These are phyloP conservation scores for Apiotrichum akiyoshidainum DNA, from an alignment of 1,284 basidiomycete species.

Conservation along the genomic window DNA sequence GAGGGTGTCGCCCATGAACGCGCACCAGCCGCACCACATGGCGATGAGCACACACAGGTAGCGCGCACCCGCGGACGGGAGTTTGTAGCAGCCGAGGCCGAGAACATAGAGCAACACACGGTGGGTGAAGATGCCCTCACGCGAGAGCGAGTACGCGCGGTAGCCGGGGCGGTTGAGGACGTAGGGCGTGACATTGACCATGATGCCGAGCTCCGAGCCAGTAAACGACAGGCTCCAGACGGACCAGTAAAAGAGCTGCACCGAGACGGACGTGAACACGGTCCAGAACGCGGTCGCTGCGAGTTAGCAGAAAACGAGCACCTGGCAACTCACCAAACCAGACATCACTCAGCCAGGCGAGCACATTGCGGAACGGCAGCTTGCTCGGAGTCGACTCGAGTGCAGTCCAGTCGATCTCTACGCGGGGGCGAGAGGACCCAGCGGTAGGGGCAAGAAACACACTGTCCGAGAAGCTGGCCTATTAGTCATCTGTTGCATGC, in stretches of 20 bases:
- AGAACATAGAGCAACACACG: slow-evolving; percentile 56
- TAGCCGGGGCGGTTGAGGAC: slow-evolving; percentile 57
- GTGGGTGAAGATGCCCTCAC: slow-evolving; percentile 55
- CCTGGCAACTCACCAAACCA: slow-evolving; percentile 37
- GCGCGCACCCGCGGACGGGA: slow-evolving; percentile 59
- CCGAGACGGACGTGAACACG: slow-evolving; percentile 73
- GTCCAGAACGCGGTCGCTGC: slow-evolving; percentile 85
- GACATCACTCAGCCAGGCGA: slow-evolving; percentile 42
- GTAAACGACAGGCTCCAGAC: slow-evolving; percentile 72
- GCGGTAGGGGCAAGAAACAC: slow-evolving; percentile 15
- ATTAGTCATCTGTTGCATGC: too few relatives aligned
- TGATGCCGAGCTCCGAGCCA: slow-evolving; percentile 69
- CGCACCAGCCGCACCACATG: slow-evolving; percentile 57
- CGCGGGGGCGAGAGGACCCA: slow-evolving; percentile 2
- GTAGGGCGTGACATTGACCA: slow-evolving; percentile 65
- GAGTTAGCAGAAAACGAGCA: slow-evolving; percentile 1
- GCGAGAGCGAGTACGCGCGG: slow-evolving; percentile 55
- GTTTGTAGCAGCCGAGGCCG: slow-evolving; percentile 62
- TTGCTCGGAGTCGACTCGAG: slow-evolving; percentile 4
- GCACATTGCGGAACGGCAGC: slow-evolving; percentile 11
- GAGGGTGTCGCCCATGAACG: slow-evolving; percentile 60
- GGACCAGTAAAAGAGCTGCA: slow-evolving; percentile 86
- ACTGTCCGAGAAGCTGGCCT: slow-evolving; percentile 1
- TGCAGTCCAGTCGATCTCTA: slow-evolving; percentile 25
- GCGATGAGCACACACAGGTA: slow-evolving; percentile 61